Conservation (phyloP, 306 rosid genomes). For the Dryas drummondii region DNA sequence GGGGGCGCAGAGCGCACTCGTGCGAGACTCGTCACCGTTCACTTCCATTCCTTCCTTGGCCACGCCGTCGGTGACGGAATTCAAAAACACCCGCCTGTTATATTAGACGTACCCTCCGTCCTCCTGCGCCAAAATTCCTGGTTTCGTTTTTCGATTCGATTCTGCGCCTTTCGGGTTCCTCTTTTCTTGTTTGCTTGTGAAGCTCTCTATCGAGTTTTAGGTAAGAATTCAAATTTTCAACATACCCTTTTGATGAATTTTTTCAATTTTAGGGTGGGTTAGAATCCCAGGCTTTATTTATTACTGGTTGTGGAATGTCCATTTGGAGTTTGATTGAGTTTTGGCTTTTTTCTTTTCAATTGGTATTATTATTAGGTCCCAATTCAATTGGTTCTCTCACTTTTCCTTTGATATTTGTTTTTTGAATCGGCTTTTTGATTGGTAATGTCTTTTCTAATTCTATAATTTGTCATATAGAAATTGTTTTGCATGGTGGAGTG, state of each 20-base stretch:
- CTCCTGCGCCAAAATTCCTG: conserved; percentile 12
- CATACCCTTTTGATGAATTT: conserved; percentile 18
- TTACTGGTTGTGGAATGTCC: conserved; percentile 16
- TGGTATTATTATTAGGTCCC: neutral
- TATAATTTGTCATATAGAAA: conserved; percentile 1
- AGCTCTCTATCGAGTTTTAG: conserved; percentile 24
- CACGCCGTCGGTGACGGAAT: conserved; percentile 72
- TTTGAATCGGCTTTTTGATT: conserved; percentile 18
- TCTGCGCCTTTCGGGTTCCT: conserved; percentile 26
- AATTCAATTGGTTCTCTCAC: conserved; percentile 24
- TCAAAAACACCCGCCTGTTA: conserved; percentile 40
- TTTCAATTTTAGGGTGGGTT: neutral
- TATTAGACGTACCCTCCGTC: conserved; percentile 7
- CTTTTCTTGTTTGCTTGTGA: neutral
- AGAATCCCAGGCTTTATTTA: conserved; percentile 9
- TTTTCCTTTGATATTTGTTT: conserved; percentile 10
- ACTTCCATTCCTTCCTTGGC: conserved; percentile 9
- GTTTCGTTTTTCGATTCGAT: conserved; percentile 37
- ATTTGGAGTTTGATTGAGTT: conserved; percentile 10
- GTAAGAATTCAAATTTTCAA: conserved; percentile 44
- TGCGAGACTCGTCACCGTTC: conserved; percentile 40
- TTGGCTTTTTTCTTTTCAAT: neutral
- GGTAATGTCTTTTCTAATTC: conserved; percentile 10
- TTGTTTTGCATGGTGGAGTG: conserved; percentile 21
- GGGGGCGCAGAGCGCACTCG: conserved; percentile 32